Evolutionary conservation across 768 basidiomycete species (phyloP).

Genomic region (Boletus subparvulus): DNA sequence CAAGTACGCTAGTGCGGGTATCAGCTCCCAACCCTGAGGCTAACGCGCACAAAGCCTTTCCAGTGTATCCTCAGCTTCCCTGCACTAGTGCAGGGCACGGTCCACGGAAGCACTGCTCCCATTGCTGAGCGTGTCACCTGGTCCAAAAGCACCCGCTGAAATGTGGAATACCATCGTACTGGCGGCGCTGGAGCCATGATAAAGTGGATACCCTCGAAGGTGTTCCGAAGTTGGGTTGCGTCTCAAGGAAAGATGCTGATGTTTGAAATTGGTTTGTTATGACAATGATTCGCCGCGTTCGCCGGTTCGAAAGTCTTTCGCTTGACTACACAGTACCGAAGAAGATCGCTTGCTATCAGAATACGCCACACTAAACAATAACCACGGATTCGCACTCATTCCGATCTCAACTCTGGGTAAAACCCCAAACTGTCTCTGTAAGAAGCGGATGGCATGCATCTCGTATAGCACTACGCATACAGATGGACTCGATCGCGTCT

Average conservation of each 20-base stretch:
- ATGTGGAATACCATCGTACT: background rate
- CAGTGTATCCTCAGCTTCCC: background rate
- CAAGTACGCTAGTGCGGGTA: background rate
- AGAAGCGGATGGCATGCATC: background rate
- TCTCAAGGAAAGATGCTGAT: no score
- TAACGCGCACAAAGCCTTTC: background rate
- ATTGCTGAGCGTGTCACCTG: background rate
- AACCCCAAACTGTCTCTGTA: background rate
- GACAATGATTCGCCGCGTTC: background rate
- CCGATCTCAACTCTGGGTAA: background rate
- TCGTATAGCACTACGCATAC: background rate
- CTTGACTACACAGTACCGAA: background rate
- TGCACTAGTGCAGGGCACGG: background rate
- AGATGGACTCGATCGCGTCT: background rate
- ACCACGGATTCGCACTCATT: background rate
- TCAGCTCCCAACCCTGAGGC: background rate
- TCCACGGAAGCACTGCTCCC: background rate
- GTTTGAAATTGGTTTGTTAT: background rate
- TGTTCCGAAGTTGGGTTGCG: background rate
- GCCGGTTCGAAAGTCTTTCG: background rate
- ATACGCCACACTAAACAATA: no score
- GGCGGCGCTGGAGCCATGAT: constrained; percentile 5
- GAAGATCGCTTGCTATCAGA: background rate
- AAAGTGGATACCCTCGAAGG: constrained; percentile 1
- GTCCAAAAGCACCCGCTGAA: constrained; percentile 5